phyloP scores from a whole-genome alignment of 2,329 filamentous ascomycete species.

The Elsinoe fawcettii region DNA sequence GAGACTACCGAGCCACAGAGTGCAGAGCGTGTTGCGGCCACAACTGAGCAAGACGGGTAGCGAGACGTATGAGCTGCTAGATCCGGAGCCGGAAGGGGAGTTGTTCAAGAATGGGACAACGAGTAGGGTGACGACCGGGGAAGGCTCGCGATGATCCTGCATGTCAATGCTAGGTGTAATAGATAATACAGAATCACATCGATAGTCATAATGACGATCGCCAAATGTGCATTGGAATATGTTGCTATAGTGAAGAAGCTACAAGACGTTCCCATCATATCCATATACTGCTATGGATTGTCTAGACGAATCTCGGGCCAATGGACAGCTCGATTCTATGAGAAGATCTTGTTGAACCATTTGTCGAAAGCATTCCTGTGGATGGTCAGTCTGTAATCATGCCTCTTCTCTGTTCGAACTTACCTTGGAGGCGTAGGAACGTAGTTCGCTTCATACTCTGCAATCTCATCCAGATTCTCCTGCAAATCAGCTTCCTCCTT shows the following conservation, averaged over 20 bases:
- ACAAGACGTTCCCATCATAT: too few species aligned
- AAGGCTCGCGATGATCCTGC: not conserved
- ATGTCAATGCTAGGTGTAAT: not conserved
- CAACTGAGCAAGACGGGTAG: not conserved
- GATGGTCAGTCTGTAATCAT: not conserved
- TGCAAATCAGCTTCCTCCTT: slow-evolving; percentile 56
- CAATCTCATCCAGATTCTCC: slow-evolving; percentile 57
- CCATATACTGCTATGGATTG: not conserved
- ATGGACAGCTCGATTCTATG: not conserved
- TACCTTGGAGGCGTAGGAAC: slow-evolving; percentile 34
- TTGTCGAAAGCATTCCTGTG: slow-evolving; percentile 32
- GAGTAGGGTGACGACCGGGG: not conserved
- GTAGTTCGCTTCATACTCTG: slow-evolving; percentile 58
- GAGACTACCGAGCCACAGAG: not conserved
- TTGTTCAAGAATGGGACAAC: not conserved
- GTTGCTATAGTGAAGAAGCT: too few species aligned
- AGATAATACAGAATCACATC: not conserved
- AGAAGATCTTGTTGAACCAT: slow-evolving; percentile 39
- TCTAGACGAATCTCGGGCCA: not conserved
- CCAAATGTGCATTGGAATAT: too few species aligned
- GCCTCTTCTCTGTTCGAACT: not conserved
- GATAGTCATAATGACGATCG: too few species aligned
- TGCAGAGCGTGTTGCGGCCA: not conserved
- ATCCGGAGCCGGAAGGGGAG: slow-evolving; percentile 2
- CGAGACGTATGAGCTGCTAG: slow-evolving; percentile 5